phyloP scores from a whole-genome alignment of 495 filamentous ascomycete species.

The Sporormia fimetaria region DNA sequence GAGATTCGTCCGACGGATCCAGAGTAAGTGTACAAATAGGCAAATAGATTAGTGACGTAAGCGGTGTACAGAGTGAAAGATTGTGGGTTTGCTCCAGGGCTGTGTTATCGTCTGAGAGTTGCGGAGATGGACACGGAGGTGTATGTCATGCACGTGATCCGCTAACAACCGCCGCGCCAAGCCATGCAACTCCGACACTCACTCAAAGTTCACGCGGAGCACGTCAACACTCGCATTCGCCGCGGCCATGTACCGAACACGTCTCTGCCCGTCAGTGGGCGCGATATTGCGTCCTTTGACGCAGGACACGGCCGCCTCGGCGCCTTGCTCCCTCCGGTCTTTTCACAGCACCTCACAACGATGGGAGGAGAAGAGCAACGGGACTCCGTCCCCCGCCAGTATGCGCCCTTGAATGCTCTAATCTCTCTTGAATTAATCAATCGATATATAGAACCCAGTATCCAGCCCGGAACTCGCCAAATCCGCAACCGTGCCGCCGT shows the following conservation, averaged over 20 bases:
- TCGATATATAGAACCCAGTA: too few relatives aligned
- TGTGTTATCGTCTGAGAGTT: neutral
- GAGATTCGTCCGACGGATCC: neutral
- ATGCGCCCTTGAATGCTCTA: too few relatives aligned
- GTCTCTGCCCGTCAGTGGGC: conserved; percentile 19
- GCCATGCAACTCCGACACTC: neutral
- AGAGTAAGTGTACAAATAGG: neutral
- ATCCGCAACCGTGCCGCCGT: neutral
- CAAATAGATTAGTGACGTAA: neutral
- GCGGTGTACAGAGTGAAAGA: neutral
- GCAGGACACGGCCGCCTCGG: neutral
- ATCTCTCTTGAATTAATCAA: too few relatives aligned
- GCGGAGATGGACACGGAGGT: neutral
- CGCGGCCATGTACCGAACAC: conserved; percentile 11
- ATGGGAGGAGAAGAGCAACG: conserved; percentile 1
- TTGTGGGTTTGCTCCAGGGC: neutral
- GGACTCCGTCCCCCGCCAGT: too few relatives aligned
- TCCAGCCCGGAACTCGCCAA: conserved; percentile 4
- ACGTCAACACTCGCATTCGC: neutral
- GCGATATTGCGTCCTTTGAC: conserved; percentile 7
- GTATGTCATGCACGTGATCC: too few relatives aligned
- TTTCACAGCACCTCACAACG: conserved; percentile 7
- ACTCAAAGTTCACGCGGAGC: neutral
- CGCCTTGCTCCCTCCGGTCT: conserved; percentile 3
- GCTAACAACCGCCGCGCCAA: neutral